Evolutionary conservation across 805 yeast genomes (phyloP).

Genomic region (Yueomyces sp.): DNA sequence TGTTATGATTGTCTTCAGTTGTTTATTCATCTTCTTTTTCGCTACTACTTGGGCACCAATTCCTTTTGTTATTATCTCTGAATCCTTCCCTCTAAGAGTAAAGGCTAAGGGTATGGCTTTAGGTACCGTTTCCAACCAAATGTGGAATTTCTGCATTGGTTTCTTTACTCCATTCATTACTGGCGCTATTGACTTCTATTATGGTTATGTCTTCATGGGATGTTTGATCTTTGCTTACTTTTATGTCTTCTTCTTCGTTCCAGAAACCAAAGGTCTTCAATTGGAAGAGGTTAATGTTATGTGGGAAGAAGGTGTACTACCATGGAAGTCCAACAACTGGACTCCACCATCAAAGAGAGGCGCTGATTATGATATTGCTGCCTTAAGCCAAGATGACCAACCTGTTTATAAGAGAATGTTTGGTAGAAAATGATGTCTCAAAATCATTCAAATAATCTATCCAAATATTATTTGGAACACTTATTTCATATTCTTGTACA

Average conservation of each 20-base stretch:
- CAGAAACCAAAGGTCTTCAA: conserved; percentile 43
- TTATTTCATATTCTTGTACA: no score
- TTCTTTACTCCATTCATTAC: conserved; percentile 33
- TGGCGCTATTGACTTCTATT: conserved; percentile 49
- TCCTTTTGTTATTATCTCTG: conserved; percentile 41
- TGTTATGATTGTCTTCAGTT: conserved; percentile 60
- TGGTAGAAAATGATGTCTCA: conserved; percentile 1
- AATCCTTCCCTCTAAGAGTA: conserved; percentile 32
- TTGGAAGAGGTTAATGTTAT: conserved; percentile 72
- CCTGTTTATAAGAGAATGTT: conserved; percentile 19
- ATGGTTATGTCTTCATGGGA: conserved; percentile 55
- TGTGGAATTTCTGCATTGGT: no score
- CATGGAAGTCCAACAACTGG: conserved; percentile 39
- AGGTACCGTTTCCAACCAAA: conserved; percentile 62
- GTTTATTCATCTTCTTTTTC: conserved; percentile 60
- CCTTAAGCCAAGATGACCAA: conserved; percentile 17
- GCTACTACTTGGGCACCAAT: conserved; percentile 74
- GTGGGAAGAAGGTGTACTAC: conserved; percentile 30
- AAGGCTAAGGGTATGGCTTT: conserved; percentile 46
- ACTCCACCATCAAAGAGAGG: conserved; percentile 33
- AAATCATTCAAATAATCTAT: no score
- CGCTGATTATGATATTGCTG: conserved; percentile 17
- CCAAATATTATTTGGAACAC: no score
- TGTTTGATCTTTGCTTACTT: conserved; percentile 44
- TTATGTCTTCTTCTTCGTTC: conserved; percentile 43